These are phyloP conservation scores for Helianthus annuus DNA, from an alignment of 129 eudicot species.

Conservation along the genomic window HanXRQr2.0-SUNRISE NC_035438.2:12938737-12939236, in stretches of 20 bases:
- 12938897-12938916: conserved; percentile 26
- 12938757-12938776: conserved; percentile 35
- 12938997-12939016: background rate
- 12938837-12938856: conserved; percentile 19
- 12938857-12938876: conserved; percentile 35
- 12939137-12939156: background rate
- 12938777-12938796: conserved; percentile 19
- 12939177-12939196: no score
- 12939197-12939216: no score
- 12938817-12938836: conserved; percentile 13
- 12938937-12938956: background rate
- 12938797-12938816: conserved; percentile 30
- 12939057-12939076: background rate
- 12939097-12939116: background rate
- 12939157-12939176: background rate
- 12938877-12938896: conserved; percentile 21
- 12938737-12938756: conserved; percentile 34
- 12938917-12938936: conserved; percentile 29
- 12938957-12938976: background rate
- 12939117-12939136: no score
- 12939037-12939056: no score
- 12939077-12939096: background rate
- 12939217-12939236: no score
- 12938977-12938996: background rate
- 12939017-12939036: background rate